Conservation (phyloP, 495 filamentous ascomycete genomes). For the Chaetomium tenue region DNA sequence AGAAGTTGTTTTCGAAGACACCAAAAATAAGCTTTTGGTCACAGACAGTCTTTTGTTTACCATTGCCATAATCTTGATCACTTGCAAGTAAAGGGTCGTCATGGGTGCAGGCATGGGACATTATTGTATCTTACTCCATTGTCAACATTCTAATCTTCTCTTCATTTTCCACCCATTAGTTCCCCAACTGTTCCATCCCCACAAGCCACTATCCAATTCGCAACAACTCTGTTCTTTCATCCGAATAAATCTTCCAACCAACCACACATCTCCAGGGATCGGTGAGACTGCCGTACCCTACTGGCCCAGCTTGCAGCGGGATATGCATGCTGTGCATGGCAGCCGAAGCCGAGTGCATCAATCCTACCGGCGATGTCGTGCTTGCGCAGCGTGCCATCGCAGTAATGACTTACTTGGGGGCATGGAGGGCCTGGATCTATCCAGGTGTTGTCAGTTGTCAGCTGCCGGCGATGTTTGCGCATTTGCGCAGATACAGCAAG, state of each 20-base stretch:
- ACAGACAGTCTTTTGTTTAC: too few species aligned
- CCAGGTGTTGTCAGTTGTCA: not conserved
- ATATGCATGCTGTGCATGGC: not conserved
- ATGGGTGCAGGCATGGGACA: too few species aligned
- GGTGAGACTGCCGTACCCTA: not conserved
- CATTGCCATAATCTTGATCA: too few species aligned
- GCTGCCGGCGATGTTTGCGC: not conserved
- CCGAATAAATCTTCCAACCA: not conserved
- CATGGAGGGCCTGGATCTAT: not conserved
- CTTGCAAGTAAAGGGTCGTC: too few species aligned
- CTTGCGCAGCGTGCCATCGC: not conserved
- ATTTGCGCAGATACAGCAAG: not conserved
- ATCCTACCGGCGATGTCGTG: conserved; percentile 2
- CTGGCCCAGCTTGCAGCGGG: not conserved
- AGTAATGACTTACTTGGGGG: not conserved
- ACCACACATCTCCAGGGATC: not conserved
- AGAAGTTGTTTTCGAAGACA: too few species aligned
- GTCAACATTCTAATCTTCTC: too few species aligned
- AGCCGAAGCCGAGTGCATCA: not conserved
- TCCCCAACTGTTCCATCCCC: too few species aligned
- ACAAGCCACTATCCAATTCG: too few species aligned
- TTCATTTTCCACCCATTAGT: too few species aligned
- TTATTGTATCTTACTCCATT: too few species aligned
- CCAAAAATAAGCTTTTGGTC: too few species aligned
- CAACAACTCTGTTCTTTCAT: not conserved